phyloP scores from a whole-genome alignment of 768 basidiomycete genomes.

The Clathrus columnatus region DNA sequence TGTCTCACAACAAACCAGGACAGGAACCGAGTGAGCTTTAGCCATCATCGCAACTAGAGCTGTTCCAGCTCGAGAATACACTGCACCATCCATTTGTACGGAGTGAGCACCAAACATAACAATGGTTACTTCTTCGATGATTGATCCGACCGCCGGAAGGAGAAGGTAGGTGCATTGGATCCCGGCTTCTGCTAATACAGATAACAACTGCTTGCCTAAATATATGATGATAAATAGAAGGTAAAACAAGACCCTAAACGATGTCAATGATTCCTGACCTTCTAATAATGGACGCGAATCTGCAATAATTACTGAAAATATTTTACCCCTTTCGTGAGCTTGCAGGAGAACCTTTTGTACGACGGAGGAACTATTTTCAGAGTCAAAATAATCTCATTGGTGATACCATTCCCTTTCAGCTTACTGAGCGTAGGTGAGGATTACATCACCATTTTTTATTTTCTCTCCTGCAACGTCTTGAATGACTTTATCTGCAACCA shows the following conservation, averaged over 20 bases:
- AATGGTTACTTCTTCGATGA: conserved; percentile 74
- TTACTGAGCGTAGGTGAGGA: conserved; percentile 89
- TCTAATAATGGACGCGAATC: conserved; percentile 94
- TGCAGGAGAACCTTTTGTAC: conserved; percentile 83
- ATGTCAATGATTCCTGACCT: conserved; percentile 34
- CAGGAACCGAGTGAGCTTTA: conserved; percentile 79
- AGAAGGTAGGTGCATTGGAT: conserved; percentile 89
- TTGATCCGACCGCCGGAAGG: conserved; percentile 73
- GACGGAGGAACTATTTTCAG: conserved; percentile 67
- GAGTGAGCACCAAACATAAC: conserved; percentile 92
- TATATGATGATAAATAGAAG: neutral
- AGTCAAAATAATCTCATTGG: neutral
- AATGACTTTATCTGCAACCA: conserved; percentile 89
- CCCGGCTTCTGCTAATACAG: conserved; percentile 52
- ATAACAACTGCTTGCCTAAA: conserved; percentile 71
- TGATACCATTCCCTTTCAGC: conserved; percentile 10
- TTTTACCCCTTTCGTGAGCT: conserved; percentile 64
- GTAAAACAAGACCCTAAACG: neutral
- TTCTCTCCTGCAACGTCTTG: conserved; percentile 82
- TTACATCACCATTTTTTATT: conserved; percentile 88
- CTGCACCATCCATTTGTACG: conserved; percentile 87
- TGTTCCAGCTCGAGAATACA: conserved; percentile 90
- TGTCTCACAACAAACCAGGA: conserved; percentile 95
- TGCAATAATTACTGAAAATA: conserved; percentile 85
- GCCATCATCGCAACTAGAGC: conserved; percentile 97